Conservation (phyloP, 2,329 filamentous ascomycete species). For the Thielaviopsis musarum region DNA sequence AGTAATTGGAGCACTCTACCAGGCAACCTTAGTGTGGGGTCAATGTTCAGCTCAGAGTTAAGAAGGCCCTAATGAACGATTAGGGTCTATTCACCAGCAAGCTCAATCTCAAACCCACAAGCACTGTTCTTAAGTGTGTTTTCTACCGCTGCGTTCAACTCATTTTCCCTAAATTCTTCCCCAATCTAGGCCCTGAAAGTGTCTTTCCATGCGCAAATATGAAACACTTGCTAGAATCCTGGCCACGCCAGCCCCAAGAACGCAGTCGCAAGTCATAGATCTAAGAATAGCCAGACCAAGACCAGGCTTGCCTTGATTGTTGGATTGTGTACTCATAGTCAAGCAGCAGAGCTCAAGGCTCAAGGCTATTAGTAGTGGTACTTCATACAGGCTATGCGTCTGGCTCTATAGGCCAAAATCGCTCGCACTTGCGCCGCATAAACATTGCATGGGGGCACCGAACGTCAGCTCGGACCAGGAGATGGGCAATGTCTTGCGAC, state of each 20-base stretch:
- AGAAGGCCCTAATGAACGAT: background rate
- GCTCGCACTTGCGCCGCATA: background rate
- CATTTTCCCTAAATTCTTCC: background rate
- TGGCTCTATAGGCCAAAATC: background rate
- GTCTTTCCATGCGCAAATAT: background rate
- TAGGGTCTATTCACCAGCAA: background rate
- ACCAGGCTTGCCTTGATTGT: too few species aligned
- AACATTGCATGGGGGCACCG: background rate
- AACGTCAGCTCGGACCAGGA: background rate
- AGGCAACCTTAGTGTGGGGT: background rate
- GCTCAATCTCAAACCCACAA: background rate
- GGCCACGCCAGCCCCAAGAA: background rate
- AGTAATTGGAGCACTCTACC: background rate
- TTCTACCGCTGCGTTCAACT: background rate
- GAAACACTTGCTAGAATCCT: background rate
- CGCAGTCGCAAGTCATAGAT: background rate
- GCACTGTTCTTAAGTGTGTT: background rate
- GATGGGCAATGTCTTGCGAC: background rate
- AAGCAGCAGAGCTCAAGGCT: too few species aligned
- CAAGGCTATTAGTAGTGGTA: too few species aligned
- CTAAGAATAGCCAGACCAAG: background rate
- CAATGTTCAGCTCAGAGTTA: background rate
- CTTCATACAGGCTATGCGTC: too few species aligned
- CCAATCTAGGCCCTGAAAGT: background rate
- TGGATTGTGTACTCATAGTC: too few species aligned